A percentile compares a stretch with the other conserved stretches of the same genome.
These are phyloP conservation scores for Albugo candida DNA, from an alignment of 352 stramenopile genomes.

Conservation along the genomic window DNA sequence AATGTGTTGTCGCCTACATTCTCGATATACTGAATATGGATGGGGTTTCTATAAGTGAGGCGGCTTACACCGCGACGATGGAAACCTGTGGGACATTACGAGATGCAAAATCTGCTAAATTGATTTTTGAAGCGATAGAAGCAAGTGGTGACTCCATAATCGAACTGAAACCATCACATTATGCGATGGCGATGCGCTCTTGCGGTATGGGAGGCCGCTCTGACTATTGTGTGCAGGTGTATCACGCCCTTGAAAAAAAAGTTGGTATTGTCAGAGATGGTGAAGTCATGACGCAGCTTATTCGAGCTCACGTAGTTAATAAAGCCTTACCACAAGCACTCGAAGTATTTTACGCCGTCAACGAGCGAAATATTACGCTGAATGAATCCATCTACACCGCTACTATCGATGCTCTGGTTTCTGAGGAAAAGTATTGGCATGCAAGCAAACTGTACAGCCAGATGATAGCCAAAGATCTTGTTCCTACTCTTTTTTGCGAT, in stretches of 20 bases:
- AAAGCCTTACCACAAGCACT: constrained; percentile 35
- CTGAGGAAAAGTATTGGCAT: constrained; percentile 36
- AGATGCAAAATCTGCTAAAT: constrained; percentile 23
- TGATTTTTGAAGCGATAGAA: constrained; percentile 27
- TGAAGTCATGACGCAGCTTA: constrained; percentile 43
- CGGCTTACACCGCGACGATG: constrained; percentile 52
- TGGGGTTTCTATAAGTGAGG: constrained; percentile 33
- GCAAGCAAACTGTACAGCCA: constrained; percentile 47
- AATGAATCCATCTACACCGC: constrained; percentile 56
- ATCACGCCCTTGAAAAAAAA: constrained; percentile 43
- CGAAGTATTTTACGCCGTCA: constrained; percentile 34
- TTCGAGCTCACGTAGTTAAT: constrained; percentile 62
- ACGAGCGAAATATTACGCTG: constrained; percentile 26
- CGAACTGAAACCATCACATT: constrained; percentile 18
- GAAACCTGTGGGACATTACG: constrained; percentile 42
- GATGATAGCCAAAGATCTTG: constrained; percentile 41
- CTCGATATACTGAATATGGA: constrained; percentile 16
- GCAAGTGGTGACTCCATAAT: constrained; percentile 6
- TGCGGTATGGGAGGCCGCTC: constrained; percentile 33
- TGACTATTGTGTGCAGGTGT: constrained; percentile 31
- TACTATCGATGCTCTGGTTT: constrained; percentile 49
- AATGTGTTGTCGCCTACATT: constrained; percentile 29
- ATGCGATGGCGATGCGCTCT: constrained; percentile 37
- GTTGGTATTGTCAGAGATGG: constrained; percentile 20
- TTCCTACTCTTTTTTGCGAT: constrained; percentile 49